Evolutionary conservation across 768 basidiomycete species (phyloP).

Genomic region (Tricholoma hemisulphureum): DNA sequence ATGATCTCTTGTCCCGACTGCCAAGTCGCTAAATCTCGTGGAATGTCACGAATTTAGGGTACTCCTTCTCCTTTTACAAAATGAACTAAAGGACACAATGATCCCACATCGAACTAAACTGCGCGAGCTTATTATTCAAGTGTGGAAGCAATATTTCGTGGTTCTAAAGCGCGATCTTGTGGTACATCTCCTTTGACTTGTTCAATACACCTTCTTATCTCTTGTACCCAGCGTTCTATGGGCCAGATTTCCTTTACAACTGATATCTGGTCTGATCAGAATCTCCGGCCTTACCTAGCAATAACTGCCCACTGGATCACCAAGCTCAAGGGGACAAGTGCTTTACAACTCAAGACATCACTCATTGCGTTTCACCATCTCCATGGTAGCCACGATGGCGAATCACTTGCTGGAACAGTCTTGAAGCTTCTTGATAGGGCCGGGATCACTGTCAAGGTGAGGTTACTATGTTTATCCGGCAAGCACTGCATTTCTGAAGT

Average conservation of each 20-base stretch:
- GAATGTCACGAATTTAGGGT: slow-evolving; percentile 33
- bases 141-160: slow-evolving; percentile 19
- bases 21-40: slow-evolving; percentile 37
- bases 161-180: slow-evolving; percentile 16
- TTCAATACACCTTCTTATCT: neutral
- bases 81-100: slow-evolving; percentile 23
- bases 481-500: too few relatives aligned
- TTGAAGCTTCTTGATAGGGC: slow-evolving; percentile 24
- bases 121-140: slow-evolving; percentile 23
- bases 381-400: slow-evolving; percentile 29
- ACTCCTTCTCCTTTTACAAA: slow-evolving; percentile 25
- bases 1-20: neutral
- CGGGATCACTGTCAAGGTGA: slow-evolving; percentile 20
- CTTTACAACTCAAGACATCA: slow-evolving; percentile 20
- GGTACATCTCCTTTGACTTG: slow-evolving; percentile 12
- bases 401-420: slow-evolving; percentile 23
- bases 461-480: neutral
- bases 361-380: slow-evolving; percentile 32
- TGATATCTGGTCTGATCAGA: slow-evolving; percentile 33
- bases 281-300: slow-evolving; percentile 28
- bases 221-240: slow-evolving; percentile 18
- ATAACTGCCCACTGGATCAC: slow-evolving; percentile 31
- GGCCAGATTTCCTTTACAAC: slow-evolving; percentile 32
- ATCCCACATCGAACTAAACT: slow-evolving; percentile 36
- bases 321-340: slow-evolving; percentile 12